A percentile compares a stretch with the other conserved stretches of the same genome.
Conservation (phyloP, 2,329 filamentous ascomycete genomes). For the Remersonia thermophila region DNA sequence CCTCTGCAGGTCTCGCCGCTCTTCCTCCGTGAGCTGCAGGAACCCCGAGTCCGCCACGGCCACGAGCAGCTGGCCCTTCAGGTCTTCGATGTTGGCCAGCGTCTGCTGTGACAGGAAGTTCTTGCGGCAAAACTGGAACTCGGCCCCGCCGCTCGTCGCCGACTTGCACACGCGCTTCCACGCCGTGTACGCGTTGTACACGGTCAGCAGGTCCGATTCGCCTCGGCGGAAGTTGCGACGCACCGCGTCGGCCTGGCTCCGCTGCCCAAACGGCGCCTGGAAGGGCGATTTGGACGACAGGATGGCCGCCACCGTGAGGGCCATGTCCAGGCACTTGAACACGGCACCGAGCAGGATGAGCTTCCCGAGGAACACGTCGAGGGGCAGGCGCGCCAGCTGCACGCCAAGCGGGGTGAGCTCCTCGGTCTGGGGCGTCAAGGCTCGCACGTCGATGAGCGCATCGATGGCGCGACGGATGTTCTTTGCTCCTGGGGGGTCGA, state of each 20-base stretch:
- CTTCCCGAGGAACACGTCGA: constrained; percentile 93
- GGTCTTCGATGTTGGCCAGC: constrained; percentile 81
- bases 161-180: constrained; percentile 77
- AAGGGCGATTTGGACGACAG: constrained; percentile 93
- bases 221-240: constrained; percentile 68
- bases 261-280: constrained; percentile 71
- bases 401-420: constrained; percentile 76
- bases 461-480: constrained; percentile 91
- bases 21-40: constrained; percentile 59
- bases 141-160: constrained; percentile 47
- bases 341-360: constrained; percentile 75
- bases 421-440: constrained; percentile 63
- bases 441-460: constrained; percentile 83
- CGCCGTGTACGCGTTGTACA: constrained; percentile 83
- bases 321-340: constrained; percentile 84
- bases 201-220: constrained; percentile 83
- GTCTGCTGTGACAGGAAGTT: constrained; percentile 88
- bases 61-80: constrained; percentile 82
- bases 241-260: constrained; percentile 68
- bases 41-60: constrained; percentile 80
- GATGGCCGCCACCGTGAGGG: constrained; percentile 83
- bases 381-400: constrained; percentile 75
- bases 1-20: constrained; percentile 56
- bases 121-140: constrained; percentile 86
- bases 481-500: constrained; percentile 81